Base-by-base conservation (phyloP, 1,284 basidiomycete genomes). In the Moniliella sp. region DNA sequence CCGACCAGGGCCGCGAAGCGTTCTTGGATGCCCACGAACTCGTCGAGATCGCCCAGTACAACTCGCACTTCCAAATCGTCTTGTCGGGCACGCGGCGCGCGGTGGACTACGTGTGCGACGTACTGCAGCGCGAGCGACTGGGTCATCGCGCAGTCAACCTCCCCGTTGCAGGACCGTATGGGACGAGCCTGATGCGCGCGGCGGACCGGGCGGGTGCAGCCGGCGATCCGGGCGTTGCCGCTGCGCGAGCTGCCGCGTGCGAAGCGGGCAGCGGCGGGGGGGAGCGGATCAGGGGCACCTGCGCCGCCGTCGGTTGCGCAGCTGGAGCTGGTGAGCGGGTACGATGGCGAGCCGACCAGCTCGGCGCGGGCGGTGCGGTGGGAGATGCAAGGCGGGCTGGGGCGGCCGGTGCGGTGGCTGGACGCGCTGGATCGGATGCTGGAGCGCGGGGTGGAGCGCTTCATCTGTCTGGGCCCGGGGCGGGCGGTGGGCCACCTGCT, bases 71-170 rank as follows among this genome's bases (percentile, higher is more conserved):
- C 12, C 56, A 59, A 33, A 49, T 59, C 14, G 54, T 57, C 2
- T 32, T 59, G 2, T 42, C 45, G 2, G 55, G 51, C 12, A 57
- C 51, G 4, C 39, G 44, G 9, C 47, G 51, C 5, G 56, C 48
- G 11, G 56, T 59, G 7, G 45, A 43, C 15, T 47, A 56, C 36
- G 48, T 50, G 9, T 57, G 51, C 35, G 54, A 56, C 25, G 36
- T 46, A 9, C 32, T 59, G 17, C 40, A 46, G 2, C 42, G 41
- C 23, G 39, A 45, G 30, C 42, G 37, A n/a, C 34, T 56, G 5
- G 56, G 56, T 5, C 52, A 54, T 1, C 40, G 52, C 4, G 56
- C 56, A 2, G 56, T 56, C 26, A 59, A 59, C 18, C 29, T 59
- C 14, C 56, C 56, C 15, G 51, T 58, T 1, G 46, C 48, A 2